Evolutionary conservation across 768 basidiomycete species (phyloP).

Genomic region (Lactifluus hygrophoroides): DNA sequence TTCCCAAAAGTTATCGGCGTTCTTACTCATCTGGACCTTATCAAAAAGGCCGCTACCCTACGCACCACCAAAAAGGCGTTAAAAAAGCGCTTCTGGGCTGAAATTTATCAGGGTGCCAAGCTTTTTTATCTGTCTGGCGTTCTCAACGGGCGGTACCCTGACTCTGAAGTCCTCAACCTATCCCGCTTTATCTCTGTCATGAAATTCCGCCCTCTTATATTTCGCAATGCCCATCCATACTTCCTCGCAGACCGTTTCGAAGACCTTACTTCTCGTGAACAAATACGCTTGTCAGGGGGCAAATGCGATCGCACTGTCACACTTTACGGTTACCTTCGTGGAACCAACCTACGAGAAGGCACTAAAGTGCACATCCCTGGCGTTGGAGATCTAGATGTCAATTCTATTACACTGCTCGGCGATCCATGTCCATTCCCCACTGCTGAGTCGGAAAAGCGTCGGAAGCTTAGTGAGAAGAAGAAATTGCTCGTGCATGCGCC

Average conservation of each 20-base stretch:
- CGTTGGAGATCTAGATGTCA: constrained; percentile 80
- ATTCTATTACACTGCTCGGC: constrained; percentile 62
- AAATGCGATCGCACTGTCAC: constrained; percentile 93
- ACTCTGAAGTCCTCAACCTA: constrained; percentile 92
- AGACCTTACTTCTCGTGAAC: constrained; percentile 86
- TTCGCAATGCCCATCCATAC: constrained; percentile 93
- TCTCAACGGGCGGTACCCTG: constrained; percentile 95
- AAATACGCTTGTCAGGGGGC: constrained; percentile 65
- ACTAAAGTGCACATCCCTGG: constrained; percentile 90
- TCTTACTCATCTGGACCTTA: constrained; percentile 92
- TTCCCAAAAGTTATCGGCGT: constrained; percentile 98
- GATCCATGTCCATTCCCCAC: constrained; percentile 96
- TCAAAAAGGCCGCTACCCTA: constrained; percentile 83
- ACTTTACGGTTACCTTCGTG: constrained; percentile 89
- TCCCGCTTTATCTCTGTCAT: constrained; percentile 95
- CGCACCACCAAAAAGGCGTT: constrained; percentile 87
- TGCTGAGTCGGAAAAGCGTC: constrained; percentile 78
- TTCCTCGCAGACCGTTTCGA: constrained; percentile 91
- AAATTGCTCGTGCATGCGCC: constrained; percentile 90
- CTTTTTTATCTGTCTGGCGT: constrained; percentile 96
- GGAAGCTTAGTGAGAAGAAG: constrained; percentile 93
- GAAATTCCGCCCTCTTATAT: constrained; percentile 96
- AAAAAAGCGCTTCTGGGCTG: constrained; percentile 99
- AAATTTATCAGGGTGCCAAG: constrained; percentile 98
- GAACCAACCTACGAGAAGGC: constrained; percentile 71